phyloP scores from a whole-genome alignment of 2,329 filamentous ascomycete genomes.

The Trichoderma sp. region DNA sequence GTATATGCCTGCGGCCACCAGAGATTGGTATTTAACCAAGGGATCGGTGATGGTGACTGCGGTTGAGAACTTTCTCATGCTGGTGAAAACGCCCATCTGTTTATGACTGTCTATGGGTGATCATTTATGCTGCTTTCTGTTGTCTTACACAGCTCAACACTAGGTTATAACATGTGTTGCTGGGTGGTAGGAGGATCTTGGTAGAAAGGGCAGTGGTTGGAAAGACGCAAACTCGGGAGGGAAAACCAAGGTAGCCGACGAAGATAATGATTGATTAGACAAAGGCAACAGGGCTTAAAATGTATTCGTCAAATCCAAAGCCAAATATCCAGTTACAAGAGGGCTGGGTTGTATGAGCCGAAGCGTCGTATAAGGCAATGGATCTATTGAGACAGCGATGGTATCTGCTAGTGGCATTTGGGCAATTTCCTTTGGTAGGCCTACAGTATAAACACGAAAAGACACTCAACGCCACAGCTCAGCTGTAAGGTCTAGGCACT shows the following conservation, averaged over 20 bases:
- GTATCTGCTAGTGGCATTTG: too few species aligned
- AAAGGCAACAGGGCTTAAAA: neutral
- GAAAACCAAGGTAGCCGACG: neutral
- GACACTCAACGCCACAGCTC: neutral
- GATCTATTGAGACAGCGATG: neutral
- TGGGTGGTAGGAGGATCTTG: neutral
- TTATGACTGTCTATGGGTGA: neutral
- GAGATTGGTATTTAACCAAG: slow-evolving; percentile 71
- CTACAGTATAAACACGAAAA: neutral
- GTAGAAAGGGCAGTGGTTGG: neutral
- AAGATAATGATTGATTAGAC: neutral
- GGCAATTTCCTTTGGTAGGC: neutral
- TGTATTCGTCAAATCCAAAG: neutral
- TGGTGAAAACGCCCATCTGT: neutral
- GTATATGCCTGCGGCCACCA: slow-evolving; percentile 67
- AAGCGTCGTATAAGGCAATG: neutral
- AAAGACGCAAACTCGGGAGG: neutral
- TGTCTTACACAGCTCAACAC: neutral
- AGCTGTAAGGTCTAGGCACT: neutral
- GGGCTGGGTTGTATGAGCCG: neutral
- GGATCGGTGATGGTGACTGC: slow-evolving; percentile 69
- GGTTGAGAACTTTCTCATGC: slow-evolving; percentile 44
- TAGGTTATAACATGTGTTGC: neutral
- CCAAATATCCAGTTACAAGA: neutral
- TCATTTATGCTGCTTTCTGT: neutral